Evolutionary conservation across 352 stramenopile species (phyloP).

Genomic region (Phytophthora citrophthora): DNA sequence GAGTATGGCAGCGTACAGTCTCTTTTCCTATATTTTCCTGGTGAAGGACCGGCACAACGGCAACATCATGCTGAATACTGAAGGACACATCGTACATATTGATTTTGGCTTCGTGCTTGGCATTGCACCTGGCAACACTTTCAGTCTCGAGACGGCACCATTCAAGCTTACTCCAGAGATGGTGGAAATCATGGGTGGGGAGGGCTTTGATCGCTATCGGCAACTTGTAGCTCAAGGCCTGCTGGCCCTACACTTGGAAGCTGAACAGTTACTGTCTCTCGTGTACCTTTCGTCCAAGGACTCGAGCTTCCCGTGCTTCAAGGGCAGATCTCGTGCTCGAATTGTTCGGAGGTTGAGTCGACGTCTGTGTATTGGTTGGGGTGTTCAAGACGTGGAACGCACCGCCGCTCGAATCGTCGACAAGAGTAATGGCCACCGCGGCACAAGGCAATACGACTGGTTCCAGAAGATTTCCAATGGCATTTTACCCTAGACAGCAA

Average conservation of each 20-base stretch:
- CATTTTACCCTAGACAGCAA: constrained; percentile 51
- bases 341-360: constrained; percentile 60
- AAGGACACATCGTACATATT: constrained; percentile 97
- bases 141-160: constrained; percentile 96
- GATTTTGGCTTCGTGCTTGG: constrained; percentile 99
- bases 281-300: constrained; percentile 91
- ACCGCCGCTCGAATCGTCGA: constrained; percentile 67
- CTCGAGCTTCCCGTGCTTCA: constrained; percentile 96
- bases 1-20: constrained; percentile 95
- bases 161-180: constrained; percentile 99
- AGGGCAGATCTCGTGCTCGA: constrained; percentile 38
- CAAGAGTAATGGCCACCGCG: constrained; percentile 77
- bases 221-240: constrained; percentile 94
- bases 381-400: constrained; percentile 57
- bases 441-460: constrained; percentile 88
- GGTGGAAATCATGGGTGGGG: constrained; percentile 92
- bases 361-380: constrained; percentile 64
- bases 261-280: constrained; percentile 92
- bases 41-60: constrained; percentile 99
- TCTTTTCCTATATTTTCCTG: constrained; percentile 97
- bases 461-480: constrained; percentile 90
- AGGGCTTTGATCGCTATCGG: constrained; percentile 92
- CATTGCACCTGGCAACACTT: constrained; percentile 96
- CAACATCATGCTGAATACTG: constrained; percentile 97
- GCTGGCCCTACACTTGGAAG: constrained; percentile 93